Evolutionary conservation across 768 basidiomycete genomes (phyloP).

Genomic region (Boletus rubropictus): DNA sequence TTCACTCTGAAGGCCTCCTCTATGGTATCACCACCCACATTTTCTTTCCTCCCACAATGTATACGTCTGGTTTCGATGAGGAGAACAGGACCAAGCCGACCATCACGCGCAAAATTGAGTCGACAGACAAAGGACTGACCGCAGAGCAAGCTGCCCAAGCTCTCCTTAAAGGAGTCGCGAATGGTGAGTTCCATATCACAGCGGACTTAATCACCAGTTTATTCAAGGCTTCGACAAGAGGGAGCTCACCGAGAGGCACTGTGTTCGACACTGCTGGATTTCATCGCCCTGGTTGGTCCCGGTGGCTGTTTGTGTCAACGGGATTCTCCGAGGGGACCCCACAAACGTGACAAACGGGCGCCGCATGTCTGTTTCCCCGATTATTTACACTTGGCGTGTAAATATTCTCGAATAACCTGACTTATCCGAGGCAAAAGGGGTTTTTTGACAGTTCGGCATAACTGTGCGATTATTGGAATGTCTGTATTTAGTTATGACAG

Average conservation of each 20-base stretch:
- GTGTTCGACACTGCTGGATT: slow-evolving; percentile 48
- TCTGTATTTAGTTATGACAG: too few relatives aligned
- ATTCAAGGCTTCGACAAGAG: slow-evolving; percentile 60
- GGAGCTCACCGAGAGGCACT: slow-evolving; percentile 56
- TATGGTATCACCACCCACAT: slow-evolving; percentile 77
- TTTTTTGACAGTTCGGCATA: not conserved
- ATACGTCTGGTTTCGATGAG: slow-evolving; percentile 65
- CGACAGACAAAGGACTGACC: slow-evolving; percentile 55
- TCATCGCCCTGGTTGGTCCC: slow-evolving; percentile 41
- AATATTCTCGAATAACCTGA: too few relatives aligned
- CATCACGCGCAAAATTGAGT: slow-evolving; percentile 73
- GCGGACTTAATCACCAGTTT: slow-evolving; percentile 61
- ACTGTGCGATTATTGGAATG: not conserved
- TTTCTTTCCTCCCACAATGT: slow-evolving; percentile 80
- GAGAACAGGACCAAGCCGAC: slow-evolving; percentile 77
- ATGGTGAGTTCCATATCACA: slow-evolving; percentile 69
- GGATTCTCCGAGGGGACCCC: too few relatives aligned
- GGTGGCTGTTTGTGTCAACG: too few relatives aligned
- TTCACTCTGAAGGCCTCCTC: slow-evolving; percentile 73
- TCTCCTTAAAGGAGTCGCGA: slow-evolving; percentile 65
- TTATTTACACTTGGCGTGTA: too few relatives aligned
- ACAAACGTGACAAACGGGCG: too few relatives aligned
- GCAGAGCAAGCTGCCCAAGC: slow-evolving; percentile 57
- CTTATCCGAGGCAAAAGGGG: not conserved
- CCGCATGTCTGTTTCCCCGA: too few relatives aligned